Evolutionary conservation across 331 rosid genomes (phyloP).

Genomic region (Ulmus americana): DNA sequence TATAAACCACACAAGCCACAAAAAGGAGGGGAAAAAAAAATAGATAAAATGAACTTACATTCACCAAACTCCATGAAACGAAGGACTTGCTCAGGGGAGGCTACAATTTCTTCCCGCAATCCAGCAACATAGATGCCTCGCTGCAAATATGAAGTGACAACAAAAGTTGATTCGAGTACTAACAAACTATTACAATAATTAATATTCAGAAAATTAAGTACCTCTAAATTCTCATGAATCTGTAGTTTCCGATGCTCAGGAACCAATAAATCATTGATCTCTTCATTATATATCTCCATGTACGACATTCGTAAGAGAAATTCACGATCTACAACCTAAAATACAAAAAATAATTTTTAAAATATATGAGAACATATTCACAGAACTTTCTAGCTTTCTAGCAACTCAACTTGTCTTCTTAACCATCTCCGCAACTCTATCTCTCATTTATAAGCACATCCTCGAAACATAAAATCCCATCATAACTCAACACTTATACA

Average conservation of each 20-base stretch:
- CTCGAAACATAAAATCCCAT: too few species aligned
- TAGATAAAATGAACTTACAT: slow-evolving; percentile 36
- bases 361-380: neutral
- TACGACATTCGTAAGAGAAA: slow-evolving; percentile 95
- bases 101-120: slow-evolving; percentile 86
- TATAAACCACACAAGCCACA: slow-evolving; percentile 5
- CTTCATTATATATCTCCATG: slow-evolving; percentile 95
- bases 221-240: slow-evolving; percentile 92
- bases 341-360: neutral
- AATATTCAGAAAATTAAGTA: slow-evolving; percentile 18
- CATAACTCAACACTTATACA: too few species aligned
- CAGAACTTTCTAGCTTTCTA: neutral
- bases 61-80: slow-evolving; percentile 83
- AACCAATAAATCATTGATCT: slow-evolving; percentile 84
- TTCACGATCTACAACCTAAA: slow-evolving; percentile 76
- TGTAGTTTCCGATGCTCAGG: slow-evolving; percentile 92
- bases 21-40: slow-evolving; percentile 9
- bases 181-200: slow-evolving; percentile 10
- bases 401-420: neutral
- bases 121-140: slow-evolving; percentile 95
- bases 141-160: slow-evolving; percentile 39
- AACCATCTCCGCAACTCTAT: too few species aligned
- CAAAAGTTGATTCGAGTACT: slow-evolving; percentile 9
- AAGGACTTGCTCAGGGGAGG: slow-evolving; percentile 83
- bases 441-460: too few species aligned